phyloP scores from a whole-genome alignment of 1,284 basidiomycete genomes.

The Apiotrichum veenhuisii region DNA sequence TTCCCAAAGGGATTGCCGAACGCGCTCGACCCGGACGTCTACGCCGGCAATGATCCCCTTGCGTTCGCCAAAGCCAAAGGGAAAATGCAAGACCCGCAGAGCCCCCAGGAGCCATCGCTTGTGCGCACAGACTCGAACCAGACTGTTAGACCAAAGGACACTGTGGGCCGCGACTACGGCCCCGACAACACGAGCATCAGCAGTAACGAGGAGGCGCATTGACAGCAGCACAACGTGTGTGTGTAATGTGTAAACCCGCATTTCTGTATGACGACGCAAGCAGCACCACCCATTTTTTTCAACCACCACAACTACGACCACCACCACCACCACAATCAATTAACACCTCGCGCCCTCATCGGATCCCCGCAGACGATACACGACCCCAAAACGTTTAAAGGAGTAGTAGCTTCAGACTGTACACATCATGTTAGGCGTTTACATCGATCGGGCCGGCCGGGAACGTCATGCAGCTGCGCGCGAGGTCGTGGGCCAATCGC shows the following conservation, averaged over 20 bases:
- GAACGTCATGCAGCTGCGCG: too few species aligned
- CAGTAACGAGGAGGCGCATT: not conserved
- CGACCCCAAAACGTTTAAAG: not conserved
- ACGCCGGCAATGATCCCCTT: not conserved
- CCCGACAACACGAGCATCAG: not conserved
- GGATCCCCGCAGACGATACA: not conserved
- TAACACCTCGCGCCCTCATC: not conserved
- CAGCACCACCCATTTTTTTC: not conserved
- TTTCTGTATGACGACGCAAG: not conserved
- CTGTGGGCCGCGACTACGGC: not conserved
- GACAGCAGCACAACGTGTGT: not conserved
- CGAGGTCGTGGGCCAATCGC: too few species aligned
- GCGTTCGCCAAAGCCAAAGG: not conserved
- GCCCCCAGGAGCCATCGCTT: not conserved
- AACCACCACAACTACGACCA: not conserved
- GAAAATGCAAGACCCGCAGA: not conserved
- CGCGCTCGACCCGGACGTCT: slow-evolving; percentile 27
- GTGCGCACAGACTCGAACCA: not conserved
- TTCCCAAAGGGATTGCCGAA: slow-evolving; percentile 33
- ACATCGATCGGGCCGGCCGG: not conserved
- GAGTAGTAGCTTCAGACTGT: not conserved
- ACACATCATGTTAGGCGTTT: not conserved
- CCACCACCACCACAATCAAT: not conserved
- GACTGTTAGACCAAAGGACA: not conserved
- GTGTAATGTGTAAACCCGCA: not conserved